Percentiles rank a stretch among this genome's conserved stretches.
Conservation (phyloP, 768 basidiomycete species). For the Suillus brevipes region DNA sequence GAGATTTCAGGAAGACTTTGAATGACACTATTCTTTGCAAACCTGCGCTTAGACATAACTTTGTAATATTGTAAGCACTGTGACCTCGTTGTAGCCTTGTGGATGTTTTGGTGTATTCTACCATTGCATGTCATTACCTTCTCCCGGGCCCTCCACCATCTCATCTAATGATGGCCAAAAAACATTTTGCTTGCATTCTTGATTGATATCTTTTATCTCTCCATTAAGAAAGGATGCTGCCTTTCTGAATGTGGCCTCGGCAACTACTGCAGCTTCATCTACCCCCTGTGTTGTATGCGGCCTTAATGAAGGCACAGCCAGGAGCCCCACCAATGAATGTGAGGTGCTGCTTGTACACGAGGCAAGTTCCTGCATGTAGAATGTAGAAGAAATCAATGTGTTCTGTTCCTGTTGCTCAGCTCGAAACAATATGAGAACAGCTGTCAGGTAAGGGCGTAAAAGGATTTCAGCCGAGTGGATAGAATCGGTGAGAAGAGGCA, state of each 20-base stretch:
- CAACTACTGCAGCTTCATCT: conserved; percentile 57
- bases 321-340: conserved; percentile 9
- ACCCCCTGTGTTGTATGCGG: conserved; percentile 49
- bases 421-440: conserved; percentile 35
- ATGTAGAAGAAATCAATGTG: conserved; percentile 59
- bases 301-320: conserved; percentile 29
- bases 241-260: conserved; percentile 58
- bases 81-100: too few species aligned
- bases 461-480: conserved; percentile 39
- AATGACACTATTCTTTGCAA: too few species aligned
- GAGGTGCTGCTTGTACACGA: conserved; percentile 6
- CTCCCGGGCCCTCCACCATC: background rate
- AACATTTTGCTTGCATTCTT: background rate
- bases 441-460: conserved; percentile 59
- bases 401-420: conserved; percentile 7
- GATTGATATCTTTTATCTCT: background rate
- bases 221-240: conserved; percentile 34
- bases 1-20: too few species aligned
- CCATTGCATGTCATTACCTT: background rate
- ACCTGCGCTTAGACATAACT: too few species aligned
- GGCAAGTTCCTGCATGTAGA: conserved; percentile 33
- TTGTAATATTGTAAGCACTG: too few species aligned
- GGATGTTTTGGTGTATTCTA: too few species aligned
- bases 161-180: conserved; percentile 1
- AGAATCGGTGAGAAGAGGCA: conserved; percentile 41